These are phyloP conservation scores for Pyrus hybrid DNA, from an alignment of 331 rosid species.

Conservation along the genomic window DNA sequence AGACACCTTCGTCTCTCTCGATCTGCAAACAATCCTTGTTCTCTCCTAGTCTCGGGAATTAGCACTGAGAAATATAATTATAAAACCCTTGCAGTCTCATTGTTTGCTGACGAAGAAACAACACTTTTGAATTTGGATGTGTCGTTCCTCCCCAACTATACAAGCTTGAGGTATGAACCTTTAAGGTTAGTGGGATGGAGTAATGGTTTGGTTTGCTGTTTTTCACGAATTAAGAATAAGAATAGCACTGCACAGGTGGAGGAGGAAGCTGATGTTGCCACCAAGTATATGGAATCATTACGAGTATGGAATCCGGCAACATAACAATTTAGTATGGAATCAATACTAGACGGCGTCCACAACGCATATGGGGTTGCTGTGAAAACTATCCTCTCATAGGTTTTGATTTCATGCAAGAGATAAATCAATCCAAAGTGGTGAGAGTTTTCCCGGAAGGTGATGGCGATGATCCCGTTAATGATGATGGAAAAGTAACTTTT, in stretches of 20 bases:
- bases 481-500: not conserved
- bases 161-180: too few species aligned
- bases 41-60: not conserved
- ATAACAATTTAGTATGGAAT: not conserved
- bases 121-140: not conserved
- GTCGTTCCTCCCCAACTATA: not conserved
- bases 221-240: not conserved
- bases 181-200: not conserved
- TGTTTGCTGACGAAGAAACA: not conserved
- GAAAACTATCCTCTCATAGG: not conserved
- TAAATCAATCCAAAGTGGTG: not conserved
- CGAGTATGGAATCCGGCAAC: not conserved
- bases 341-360: not conserved
- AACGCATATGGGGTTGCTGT: not conserved
- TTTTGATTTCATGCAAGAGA: not conserved
- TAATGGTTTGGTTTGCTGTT: not conserved
- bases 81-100: not conserved
- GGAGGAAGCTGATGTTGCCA: not conserved
- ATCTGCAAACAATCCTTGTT: not conserved
- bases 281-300: not conserved
- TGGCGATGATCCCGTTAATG: too few species aligned
- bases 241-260: not conserved
- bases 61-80: not conserved
- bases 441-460: not conserved
- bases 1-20: not conserved